Base-by-base conservation (phyloP, 2,329 filamentous ascomycete genomes). In the Purpureocillium lavendulum region DNA sequence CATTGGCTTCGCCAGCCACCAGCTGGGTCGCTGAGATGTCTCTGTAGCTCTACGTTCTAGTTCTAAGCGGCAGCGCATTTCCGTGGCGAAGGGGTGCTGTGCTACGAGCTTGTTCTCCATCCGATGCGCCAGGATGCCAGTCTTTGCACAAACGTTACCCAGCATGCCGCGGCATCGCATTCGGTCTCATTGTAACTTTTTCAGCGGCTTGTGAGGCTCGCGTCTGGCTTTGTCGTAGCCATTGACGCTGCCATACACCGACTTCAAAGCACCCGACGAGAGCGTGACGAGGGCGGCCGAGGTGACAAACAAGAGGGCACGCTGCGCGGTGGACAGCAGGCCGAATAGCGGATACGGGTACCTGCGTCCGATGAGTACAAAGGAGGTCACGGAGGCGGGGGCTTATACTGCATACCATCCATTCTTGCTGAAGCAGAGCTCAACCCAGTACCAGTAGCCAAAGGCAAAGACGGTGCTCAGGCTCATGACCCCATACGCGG, bases 341-440 rank as follows among this genome's bases (percentile, higher is more conserved):
- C 70, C 80, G 47, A 96, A 90, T 18, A 95, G 72, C 1, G 89
- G 88, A 59, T 96, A 95, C 1, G 88, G 87, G 50, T 94, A 94
- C 69, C 80, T 84, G 38, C 26, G 2, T 2, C 2, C 4, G 21
- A 35, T 53, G 15, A 56, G 44, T 7, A 18, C 21, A 10, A 10
- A 10, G 34, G n/a, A 14, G 28, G 2, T 28, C 29, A 10, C 3
- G 15, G 2, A 16, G 29, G 3, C 14, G 4, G 16, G 17, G 24
- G 10, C 10, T 10, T 10, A 26, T 16, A 26, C 15, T 10, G 62
- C 73, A 57, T 55, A 79, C 76, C 69, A 75, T 53, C 80, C 77
- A 50, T 87, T 87, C 43, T 73, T 66, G 33, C 67, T 68, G 50
- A 75, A 84, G 62, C 83, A 87, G 17, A 77, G 69, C 59, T 88